phyloP scores from a whole-genome alignment of 371 early-diverging fungal species.

The Mortierella sp. region DNA sequence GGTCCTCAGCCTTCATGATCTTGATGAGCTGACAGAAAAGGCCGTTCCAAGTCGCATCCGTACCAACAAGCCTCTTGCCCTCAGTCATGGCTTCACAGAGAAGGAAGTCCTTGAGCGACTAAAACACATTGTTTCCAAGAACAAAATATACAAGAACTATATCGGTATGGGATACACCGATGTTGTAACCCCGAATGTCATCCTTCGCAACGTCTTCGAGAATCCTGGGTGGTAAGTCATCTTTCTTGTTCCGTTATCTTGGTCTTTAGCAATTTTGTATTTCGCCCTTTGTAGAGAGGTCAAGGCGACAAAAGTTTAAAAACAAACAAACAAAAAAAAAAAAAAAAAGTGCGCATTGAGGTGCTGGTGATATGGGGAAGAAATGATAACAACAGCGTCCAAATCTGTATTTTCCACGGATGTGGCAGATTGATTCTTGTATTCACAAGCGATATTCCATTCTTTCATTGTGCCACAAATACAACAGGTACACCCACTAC shows the following conservation, averaged over 20 bases:
- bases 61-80: constrained; percentile 70
- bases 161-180: constrained; percentile 97
- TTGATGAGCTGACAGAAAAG: constrained; percentile 84
- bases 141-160: constrained; percentile 90
- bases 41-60: constrained; percentile 88
- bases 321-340: too few species aligned
- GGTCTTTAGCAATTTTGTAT: neutral
- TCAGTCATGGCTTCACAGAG: constrained; percentile 81
- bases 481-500: constrained; percentile 77
- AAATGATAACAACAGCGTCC: too few species aligned
- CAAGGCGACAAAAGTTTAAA: too few species aligned
- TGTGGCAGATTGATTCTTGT: too few species aligned
- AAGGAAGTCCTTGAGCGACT: constrained; percentile 83
- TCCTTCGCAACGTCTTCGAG: constrained; percentile 94
- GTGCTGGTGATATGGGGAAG: too few species aligned
- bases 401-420: too few species aligned
- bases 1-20: constrained; percentile 74
- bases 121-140: constrained; percentile 84
- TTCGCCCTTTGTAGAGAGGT: too few species aligned
- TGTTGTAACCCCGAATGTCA: constrained; percentile 91
- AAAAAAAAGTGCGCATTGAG: too few species aligned
- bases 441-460: neutral
- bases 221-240: constrained; percentile 96
- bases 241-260: neutral
- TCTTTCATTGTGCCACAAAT: too few species aligned